A percentile compares a stretch with the other conserved stretches of the same genome.
phyloP scores from a whole-genome alignment of 1,139 yeast genomes.

The Saccharomyces hybrid region DNA sequence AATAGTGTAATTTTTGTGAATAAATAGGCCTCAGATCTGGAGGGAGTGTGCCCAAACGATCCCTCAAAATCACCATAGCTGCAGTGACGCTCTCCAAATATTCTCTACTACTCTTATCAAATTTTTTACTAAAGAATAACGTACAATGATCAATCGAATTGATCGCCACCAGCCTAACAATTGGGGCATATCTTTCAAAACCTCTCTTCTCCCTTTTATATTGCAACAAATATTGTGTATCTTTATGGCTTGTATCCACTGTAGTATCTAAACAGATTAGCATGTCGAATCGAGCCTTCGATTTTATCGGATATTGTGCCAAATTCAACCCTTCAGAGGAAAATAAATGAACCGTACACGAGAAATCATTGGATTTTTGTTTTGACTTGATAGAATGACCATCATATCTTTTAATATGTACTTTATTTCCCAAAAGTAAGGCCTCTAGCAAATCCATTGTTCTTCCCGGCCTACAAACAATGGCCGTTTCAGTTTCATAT shows the following conservation, averaged over 20 bases:
- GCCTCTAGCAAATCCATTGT: constrained; percentile 78
- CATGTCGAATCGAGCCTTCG: constrained; percentile 43
- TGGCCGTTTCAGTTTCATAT: constrained; percentile 40
- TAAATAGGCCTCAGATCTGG: constrained; percentile 74
- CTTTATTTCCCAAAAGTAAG: constrained; percentile 57
- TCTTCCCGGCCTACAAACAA: constrained; percentile 49
- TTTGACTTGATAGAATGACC: constrained; percentile 44
- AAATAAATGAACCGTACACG: constrained; percentile 37
- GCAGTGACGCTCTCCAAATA: constrained; percentile 66
- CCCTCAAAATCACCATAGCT: constrained; percentile 76
- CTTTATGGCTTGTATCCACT: constrained; percentile 41
- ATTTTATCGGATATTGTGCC: no score
- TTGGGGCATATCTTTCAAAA: constrained; percentile 39
- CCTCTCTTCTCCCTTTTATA: constrained; percentile 19
- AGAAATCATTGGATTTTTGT: constrained; percentile 24
- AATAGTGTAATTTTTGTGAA: constrained; percentile 55
- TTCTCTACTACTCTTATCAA: constrained; percentile 35
- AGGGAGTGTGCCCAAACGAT: constrained; percentile 76
- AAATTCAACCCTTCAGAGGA: constrained; percentile 46
- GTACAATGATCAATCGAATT: constrained; percentile 79
- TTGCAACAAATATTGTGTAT: constrained; percentile 28
- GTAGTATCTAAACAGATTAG: constrained; percentile 67
- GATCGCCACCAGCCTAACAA: constrained; percentile 64
- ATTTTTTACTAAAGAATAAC: constrained; percentile 36
- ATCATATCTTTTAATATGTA: constrained; percentile 58